Percentiles rank a stretch among this genome's conserved stretches.
Conservation (phyloP, 257 asterid species). For the Solanum bulbocastanum region DNA sequence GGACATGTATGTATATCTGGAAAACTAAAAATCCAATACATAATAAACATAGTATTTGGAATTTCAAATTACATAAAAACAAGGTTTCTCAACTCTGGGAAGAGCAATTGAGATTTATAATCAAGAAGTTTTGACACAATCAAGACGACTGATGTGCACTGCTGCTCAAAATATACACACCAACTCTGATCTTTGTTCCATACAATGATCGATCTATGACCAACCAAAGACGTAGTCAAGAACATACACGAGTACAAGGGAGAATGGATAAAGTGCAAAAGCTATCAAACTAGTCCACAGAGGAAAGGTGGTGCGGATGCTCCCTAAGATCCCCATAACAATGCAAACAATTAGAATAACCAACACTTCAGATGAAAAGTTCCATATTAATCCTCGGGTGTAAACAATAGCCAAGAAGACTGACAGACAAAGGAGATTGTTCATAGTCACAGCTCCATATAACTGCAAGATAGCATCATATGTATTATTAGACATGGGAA, state of each 20-base stretch:
- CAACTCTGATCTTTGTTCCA: not conserved
- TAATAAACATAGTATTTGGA: not conserved
- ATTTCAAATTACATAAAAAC: not conserved
- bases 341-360: slow-evolving; percentile 79
- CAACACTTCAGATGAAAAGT: slow-evolving; percentile 88
- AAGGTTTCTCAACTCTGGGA: not conserved
- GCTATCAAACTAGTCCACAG: slow-evolving; percentile 74
- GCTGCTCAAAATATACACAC: not conserved
- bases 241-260: slow-evolving; percentile 76
- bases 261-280: slow-evolving; percentile 61
- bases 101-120: not conserved
- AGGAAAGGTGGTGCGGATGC: slow-evolving; percentile 72
- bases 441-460: slow-evolving; percentile 93
- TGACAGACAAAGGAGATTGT: slow-evolving; percentile 69
- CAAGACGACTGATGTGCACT: not conserved
- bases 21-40: not conserved
- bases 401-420: slow-evolving; percentile 85
- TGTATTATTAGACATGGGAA: not conserved
- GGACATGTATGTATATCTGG: not conserved
- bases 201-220: slow-evolving; percentile 31
- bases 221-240: slow-evolving; percentile 83
- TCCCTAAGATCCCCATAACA: slow-evolving; percentile 68
- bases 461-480: slow-evolving; percentile 23
- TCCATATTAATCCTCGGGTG: slow-evolving; percentile 65
- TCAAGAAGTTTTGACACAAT: not conserved